These are phyloP conservation scores for Emydomyces testavorans DNA, from an alignment of 2,329 filamentous ascomycete species.

Conservation along the genomic window DNA sequence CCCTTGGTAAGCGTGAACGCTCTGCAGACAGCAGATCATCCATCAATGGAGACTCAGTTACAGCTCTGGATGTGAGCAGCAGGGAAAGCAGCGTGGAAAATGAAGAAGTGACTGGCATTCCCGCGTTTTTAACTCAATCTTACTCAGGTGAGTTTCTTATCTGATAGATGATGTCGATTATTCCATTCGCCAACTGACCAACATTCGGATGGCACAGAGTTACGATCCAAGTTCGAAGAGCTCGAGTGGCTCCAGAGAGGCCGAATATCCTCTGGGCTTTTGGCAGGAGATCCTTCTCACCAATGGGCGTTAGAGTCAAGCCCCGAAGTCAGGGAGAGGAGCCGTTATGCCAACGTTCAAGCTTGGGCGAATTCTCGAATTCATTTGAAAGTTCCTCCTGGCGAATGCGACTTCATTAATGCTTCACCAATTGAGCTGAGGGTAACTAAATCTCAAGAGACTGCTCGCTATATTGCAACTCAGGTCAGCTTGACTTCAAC, in stretches of 20 bases:
- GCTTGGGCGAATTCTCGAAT: slow-evolving; percentile 82
- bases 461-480: slow-evolving; percentile 71
- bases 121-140: slow-evolving; percentile 31
- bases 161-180: not conserved
- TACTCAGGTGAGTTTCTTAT: slow-evolving; percentile 26
- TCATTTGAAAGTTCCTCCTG: slow-evolving; percentile 63
- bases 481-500: slow-evolving; percentile 42
- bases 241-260: slow-evolving; percentile 50
- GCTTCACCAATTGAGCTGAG: slow-evolving; percentile 58
- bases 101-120: slow-evolving; percentile 24
- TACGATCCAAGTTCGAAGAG: slow-evolving; percentile 49
- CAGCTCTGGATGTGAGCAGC: slow-evolving; percentile 15
- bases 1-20: slow-evolving; percentile 29
- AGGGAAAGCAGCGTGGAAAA: slow-evolving; percentile 20
- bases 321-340: slow-evolving; percentile 50
- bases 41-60: slow-evolving; percentile 17
- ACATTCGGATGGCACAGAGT: slow-evolving; percentile 34
- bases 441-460: slow-evolving; percentile 38
- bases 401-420: slow-evolving; percentile 67
- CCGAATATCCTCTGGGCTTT: slow-evolving; percentile 40
- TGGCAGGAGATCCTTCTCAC: slow-evolving; percentile 38
- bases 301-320: slow-evolving; percentile 49
- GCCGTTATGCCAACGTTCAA: slow-evolving; percentile 82
- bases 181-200: slow-evolving; percentile 1
- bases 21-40: slow-evolving; percentile 27